A percentile compares a stretch with the other conserved stretches of the same genome.
These are phyloP conservation scores for Hordeum marinum DNA, from an alignment of 176 grass and related monocot genomes.

Conservation along the genomic window DNA sequence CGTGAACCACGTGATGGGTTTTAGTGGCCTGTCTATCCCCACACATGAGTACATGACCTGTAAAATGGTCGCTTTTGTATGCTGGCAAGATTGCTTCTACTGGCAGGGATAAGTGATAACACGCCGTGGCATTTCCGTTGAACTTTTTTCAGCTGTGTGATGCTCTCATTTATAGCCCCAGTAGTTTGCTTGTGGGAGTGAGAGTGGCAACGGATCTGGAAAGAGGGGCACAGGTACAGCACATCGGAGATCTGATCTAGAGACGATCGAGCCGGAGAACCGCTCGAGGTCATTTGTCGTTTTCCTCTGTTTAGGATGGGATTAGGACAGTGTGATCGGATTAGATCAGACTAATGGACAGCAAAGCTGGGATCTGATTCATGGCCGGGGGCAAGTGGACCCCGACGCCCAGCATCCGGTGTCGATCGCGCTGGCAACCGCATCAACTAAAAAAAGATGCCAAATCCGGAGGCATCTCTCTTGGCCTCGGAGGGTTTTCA, in stretches of 20 bases:
- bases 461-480: not conserved
- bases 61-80: not conserved
- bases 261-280: not conserved
- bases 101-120: not conserved
- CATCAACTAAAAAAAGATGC: not conserved
- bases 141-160: not conserved
- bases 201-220: not conserved
- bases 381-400: not conserved
- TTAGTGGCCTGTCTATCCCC: not conserved
- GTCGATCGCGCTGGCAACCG: not conserved
- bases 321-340: not conserved
- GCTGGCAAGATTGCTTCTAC: not conserved
- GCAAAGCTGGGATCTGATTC: conserved; percentile 3
- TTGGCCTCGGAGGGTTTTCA: too few relatives aligned
- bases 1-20: not conserved
- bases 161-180: not conserved
- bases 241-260: not conserved
- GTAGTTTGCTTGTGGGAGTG: not conserved
- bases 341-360: not conserved
- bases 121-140: not conserved
- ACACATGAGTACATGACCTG: not conserved
- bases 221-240: not conserved
- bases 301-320: not conserved
- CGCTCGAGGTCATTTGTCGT: not conserved
- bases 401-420: not conserved